Percentiles rank a stretch among this genome's conserved stretches.
Conservation (phyloP, 2,329 filamentous ascomycete genomes). For the Arthrobotrys conoides region DNA sequence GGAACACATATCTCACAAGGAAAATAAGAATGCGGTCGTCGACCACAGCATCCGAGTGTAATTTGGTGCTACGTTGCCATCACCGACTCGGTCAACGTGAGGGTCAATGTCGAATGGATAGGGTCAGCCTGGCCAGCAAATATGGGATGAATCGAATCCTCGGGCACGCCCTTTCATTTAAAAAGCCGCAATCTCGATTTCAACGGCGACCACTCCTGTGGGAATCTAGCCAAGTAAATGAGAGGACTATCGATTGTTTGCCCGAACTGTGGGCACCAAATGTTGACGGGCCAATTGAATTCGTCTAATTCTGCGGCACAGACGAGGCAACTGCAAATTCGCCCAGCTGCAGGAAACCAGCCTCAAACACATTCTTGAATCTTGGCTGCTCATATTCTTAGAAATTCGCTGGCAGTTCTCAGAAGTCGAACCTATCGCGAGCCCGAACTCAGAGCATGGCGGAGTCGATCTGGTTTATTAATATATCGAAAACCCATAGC, state of each 20-base stretch:
- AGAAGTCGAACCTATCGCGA: too few relatives aligned
- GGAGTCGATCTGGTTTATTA: too few relatives aligned
- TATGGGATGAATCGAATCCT: neutral
- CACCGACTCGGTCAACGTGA: too few relatives aligned
- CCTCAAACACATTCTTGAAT: neutral
- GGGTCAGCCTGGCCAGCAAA: neutral
- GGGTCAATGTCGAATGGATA: too few relatives aligned
- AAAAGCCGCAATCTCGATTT: neutral
- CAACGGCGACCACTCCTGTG: neutral
- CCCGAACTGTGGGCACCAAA: neutral
- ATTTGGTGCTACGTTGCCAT: too few relatives aligned
- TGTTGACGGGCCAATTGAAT: constrained; percentile 12
- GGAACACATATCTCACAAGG: neutral
- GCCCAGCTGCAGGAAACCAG: constrained; percentile 4
- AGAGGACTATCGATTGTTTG: constrained; percentile 3
- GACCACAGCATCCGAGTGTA: too few relatives aligned
- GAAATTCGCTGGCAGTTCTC: neutral
- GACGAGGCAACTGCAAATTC: constrained; percentile 8
- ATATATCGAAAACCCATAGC: too few relatives aligned
- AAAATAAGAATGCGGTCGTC: neutral
- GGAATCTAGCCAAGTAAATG: neutral
- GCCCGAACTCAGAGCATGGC: too few relatives aligned
- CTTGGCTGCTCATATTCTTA: neutral
- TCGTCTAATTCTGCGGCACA: constrained; percentile 29
- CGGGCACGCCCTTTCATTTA: neutral